Conservation (phyloP, 148 eudicot species). For the Rhododendron mucronatum region DNA sequence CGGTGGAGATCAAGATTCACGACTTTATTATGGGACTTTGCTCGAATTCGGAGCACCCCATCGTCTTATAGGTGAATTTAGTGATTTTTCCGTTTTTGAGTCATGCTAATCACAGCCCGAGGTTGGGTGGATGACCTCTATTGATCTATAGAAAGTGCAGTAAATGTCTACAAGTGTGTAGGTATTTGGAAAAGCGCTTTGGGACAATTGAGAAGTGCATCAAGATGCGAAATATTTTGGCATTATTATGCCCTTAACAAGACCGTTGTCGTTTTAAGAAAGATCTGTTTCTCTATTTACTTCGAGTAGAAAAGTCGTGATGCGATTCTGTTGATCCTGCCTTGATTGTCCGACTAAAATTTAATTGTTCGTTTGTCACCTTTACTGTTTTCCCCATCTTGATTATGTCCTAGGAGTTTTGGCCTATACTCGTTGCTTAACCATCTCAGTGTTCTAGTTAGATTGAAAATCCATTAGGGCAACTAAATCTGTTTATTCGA, state of each 20-base stretch:
- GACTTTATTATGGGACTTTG: background rate
- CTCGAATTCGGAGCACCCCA: background rate
- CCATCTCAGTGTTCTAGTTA: too few relatives aligned
- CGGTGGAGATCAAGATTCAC: background rate
- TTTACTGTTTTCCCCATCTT: background rate
- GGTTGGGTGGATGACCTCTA: background rate
- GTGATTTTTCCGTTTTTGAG: background rate
- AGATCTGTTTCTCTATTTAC: background rate
- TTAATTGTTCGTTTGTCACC: background rate
- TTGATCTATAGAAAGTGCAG: background rate
- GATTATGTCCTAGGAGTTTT: background rate
- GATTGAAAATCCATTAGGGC: background rate
- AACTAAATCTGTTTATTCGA: background rate
- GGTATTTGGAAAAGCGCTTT: background rate
- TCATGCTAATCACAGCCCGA: background rate
- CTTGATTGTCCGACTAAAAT: background rate
- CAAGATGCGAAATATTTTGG: background rate
- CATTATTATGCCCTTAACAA: background rate
- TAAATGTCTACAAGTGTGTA: background rate
- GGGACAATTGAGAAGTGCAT: background rate
- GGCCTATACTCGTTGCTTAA: too few relatives aligned
- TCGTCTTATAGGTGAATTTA: background rate
- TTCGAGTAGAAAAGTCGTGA: background rate
- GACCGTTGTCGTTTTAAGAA: background rate
- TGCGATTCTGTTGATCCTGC: background rate